Percentiles rank a stretch among this genome's conserved stretches.
Evolutionary conservation across 257 asterid genomes (phyloP).

Genomic region (Nicotiana tabacum): DNA sequence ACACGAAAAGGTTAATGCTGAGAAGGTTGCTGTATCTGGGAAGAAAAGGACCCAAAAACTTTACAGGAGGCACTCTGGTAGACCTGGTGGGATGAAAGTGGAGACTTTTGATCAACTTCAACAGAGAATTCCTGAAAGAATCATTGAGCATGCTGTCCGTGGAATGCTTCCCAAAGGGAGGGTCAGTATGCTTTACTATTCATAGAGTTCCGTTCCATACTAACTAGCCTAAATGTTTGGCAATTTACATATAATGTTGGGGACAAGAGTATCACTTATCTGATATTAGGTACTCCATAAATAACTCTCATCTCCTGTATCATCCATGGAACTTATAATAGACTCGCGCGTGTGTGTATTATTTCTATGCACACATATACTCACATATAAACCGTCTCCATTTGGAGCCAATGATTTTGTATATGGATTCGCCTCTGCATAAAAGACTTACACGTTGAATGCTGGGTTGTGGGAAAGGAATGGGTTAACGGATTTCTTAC

Average conservation of each 20-base stretch:
- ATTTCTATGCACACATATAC: background rate
- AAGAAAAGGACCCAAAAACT: slow-evolving; percentile 87
- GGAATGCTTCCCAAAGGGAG: slow-evolving; percentile 99
- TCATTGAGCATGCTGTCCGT: slow-evolving; percentile 93
- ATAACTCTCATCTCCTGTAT: background rate
- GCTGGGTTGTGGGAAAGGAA: background rate
- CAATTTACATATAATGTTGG: background rate
- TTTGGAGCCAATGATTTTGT: background rate
- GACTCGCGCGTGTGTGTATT: background rate
- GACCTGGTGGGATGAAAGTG: slow-evolving; percentile 95
- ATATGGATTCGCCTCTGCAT: background rate
- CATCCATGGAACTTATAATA: background rate
- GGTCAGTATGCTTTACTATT: slow-evolving; percentile 39
- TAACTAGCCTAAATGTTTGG: background rate
- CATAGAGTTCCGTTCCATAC: background rate
- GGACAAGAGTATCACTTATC: background rate
- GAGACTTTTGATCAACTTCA: slow-evolving; percentile 96
- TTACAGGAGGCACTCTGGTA: slow-evolving; percentile 87
- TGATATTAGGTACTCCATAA: background rate
- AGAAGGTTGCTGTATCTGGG: slow-evolving; percentile 86
- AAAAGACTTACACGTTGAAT: background rate
- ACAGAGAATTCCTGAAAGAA: slow-evolving; percentile 85
- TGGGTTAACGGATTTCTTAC: background rate
- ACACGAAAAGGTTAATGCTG: slow-evolving; percentile 72
- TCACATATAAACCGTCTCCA: background rate